Evolutionary conservation across 805 yeast species (phyloP), one percentile per base, ranked within the genome.

Genomic region (Candida ulmi): DNA sequence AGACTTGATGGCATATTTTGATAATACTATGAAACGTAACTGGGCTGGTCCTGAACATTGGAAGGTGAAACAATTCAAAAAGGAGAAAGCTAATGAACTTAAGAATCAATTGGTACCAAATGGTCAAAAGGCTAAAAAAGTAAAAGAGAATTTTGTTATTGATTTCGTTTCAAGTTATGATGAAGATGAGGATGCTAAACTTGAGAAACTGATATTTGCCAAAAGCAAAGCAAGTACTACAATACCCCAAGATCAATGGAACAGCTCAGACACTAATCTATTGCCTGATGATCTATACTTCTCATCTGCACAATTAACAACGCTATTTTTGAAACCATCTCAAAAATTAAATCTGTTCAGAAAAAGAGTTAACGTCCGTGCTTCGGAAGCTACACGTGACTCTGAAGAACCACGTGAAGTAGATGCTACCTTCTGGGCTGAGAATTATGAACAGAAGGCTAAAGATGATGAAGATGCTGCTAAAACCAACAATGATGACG

Each of bases 41-140:
- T 90, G 97, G 96, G 75, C 95, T 23, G 97, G 97, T 8, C 84
- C 91, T 12, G 91, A 86, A 47, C 95, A 87, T 61, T 91, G 97
- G 97, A 84, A 83, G 60, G 83, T 91, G 11, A 66, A 73, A 31
- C 73, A 77, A 12, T 59, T 82, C 35, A 81, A 77, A 51, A 69
- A 69, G 47, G 48, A 30, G 6, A 47, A 32, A 18, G 37, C 46
- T 37, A 33, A 19, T 33, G 40, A 33, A 33, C 8, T 21, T 32
- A 38, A 15, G 40, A 47, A 29, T 24, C 38, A 39, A 11, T 25
- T 36, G 15, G 37, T 32, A 26, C 18, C 23, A 30, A 33, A 36
- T 17, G 46, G 31, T 9, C 44, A 38, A 39, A 56, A 37, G 21
- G 36, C 44, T 12, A 60, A 61, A 43, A 54, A 54, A 41, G 54